phyloP scores from a whole-genome alignment of 129 eudicot species.

The Flaveria bidentis region DNA sequence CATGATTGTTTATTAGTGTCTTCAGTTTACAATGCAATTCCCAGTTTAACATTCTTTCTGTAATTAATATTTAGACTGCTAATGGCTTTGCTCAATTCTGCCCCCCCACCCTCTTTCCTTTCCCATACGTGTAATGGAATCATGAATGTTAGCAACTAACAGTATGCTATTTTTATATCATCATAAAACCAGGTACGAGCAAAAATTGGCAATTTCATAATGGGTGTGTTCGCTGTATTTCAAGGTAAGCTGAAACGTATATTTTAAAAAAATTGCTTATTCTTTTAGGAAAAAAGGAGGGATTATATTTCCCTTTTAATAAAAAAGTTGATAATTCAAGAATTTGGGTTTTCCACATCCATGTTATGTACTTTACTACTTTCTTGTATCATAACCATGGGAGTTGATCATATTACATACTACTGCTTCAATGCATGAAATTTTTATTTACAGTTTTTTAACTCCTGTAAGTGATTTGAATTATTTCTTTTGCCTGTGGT shows the following conservation, averaged over 20 bases:
- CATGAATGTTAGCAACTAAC: conserved; percentile 16
- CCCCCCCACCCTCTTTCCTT: background rate
- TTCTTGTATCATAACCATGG: background rate
- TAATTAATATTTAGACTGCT: background rate
- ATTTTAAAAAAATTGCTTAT: background rate
- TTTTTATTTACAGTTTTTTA: background rate
- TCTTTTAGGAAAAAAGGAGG: background rate
- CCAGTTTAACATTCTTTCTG: background rate
- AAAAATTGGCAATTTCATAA: conserved; percentile 64
- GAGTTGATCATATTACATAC: background rate
- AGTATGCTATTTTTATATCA: conserved; percentile 11
- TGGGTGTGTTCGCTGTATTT: conserved; percentile 64
- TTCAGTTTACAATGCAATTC: background rate
- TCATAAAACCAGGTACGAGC: conserved; percentile 58
- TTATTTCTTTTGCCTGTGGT: background rate
- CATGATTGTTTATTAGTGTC: background rate
- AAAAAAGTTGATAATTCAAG: background rate
- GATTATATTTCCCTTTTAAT: background rate
- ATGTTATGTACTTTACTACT: background rate
- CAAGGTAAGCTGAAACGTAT: conserved; percentile 43
- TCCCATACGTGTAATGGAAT: background rate
- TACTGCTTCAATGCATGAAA: background rate
- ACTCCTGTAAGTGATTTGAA: background rate
- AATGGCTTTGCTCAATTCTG: background rate
- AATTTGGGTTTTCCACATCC: background rate